Conservation (phyloP, 129 eudicot species). For the Mikania micrantha region DNA sequence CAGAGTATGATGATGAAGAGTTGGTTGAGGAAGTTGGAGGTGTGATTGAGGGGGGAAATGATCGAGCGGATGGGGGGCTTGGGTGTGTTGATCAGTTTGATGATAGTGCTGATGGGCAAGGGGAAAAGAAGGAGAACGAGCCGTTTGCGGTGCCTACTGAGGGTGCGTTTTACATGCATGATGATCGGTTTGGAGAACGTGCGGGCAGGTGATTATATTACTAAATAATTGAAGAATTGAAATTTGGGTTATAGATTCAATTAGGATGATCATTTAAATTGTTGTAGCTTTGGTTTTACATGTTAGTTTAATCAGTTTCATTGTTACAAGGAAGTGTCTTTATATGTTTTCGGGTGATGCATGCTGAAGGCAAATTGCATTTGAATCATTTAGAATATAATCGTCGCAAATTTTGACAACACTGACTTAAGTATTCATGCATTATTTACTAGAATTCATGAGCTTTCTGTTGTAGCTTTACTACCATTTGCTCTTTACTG, state of each 20-base stretch:
- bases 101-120: slow-evolving; percentile 26
- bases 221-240: too few relatives aligned
- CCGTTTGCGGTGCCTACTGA: slow-evolving; percentile 92
- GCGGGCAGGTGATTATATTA: slow-evolving; percentile 59
- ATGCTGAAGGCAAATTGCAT: neutral
- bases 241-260: neutral
- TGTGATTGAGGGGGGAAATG: slow-evolving; percentile 19
- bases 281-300: neutral
- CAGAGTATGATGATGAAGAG: slow-evolving; percentile 52
- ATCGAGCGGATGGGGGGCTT: slow-evolving; percentile 8
- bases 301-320: neutral
- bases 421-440: neutral
- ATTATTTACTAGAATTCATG: too few relatives aligned
- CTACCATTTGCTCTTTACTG: too few relatives aligned
- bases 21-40: slow-evolving; percentile 4
- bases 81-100: slow-evolving; percentile 23
- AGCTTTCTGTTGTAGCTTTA: too few relatives aligned
- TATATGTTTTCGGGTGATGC: neutral
- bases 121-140: slow-evolving; percentile 76
- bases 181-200: slow-evolving; percentile 74
- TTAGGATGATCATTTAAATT: neutral
- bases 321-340: neutral
- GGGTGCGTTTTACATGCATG: slow-evolving; percentile 97
- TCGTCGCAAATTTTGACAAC: neutral
- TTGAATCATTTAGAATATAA: neutral